Conservation (phyloP, 2,329 filamentous ascomycete genomes). For the Westerdykella aurantiaca region DNA sequence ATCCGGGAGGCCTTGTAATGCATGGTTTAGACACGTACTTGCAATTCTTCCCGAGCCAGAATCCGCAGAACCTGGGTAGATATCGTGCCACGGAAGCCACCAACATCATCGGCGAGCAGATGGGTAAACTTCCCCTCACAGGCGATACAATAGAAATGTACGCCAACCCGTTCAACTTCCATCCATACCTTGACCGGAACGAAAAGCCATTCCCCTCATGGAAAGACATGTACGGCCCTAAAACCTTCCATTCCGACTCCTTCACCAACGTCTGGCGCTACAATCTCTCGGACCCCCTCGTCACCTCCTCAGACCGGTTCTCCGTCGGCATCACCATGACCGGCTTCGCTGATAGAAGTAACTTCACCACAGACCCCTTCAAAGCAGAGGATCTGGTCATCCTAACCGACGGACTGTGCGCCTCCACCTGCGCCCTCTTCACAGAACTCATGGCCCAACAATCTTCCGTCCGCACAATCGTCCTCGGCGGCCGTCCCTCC, state of each 20-base stretch:
- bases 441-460: slow-evolving; percentile 44
- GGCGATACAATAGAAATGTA: slow-evolving; percentile 18
- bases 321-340: slow-evolving; percentile 25
- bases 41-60: slow-evolving; percentile 48
- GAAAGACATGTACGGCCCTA: slow-evolving; percentile 35
- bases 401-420: slow-evolving; percentile 43
- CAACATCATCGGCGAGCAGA: slow-evolving; percentile 21
- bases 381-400: slow-evolving; percentile 36
- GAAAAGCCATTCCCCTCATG: slow-evolving; percentile 29
- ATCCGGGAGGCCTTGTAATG: slow-evolving; percentile 51
- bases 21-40: slow-evolving; percentile 44
- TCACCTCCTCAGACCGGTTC: slow-evolving; percentile 25
- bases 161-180: slow-evolving; percentile 33
- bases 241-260: slow-evolving; percentile 25
- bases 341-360: slow-evolving; percentile 22
- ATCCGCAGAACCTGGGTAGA: slow-evolving; percentile 43
- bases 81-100: slow-evolving; percentile 41
- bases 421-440: slow-evolving; percentile 44
- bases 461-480: slow-evolving; percentile 38
- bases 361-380: slow-evolving; percentile 33
- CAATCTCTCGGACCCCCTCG: slow-evolving; percentile 34
- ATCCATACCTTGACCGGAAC: slow-evolving; percentile 21
- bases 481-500: slow-evolving; percentile 40
- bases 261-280: slow-evolving; percentile 38
- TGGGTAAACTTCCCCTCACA: slow-evolving; percentile 17